A percentile compares a stretch with the other conserved stretches of the same genome.
Conservation (phyloP, 1,284 basidiomycete species). For the Microbotryomycetes sp. region DNA sequence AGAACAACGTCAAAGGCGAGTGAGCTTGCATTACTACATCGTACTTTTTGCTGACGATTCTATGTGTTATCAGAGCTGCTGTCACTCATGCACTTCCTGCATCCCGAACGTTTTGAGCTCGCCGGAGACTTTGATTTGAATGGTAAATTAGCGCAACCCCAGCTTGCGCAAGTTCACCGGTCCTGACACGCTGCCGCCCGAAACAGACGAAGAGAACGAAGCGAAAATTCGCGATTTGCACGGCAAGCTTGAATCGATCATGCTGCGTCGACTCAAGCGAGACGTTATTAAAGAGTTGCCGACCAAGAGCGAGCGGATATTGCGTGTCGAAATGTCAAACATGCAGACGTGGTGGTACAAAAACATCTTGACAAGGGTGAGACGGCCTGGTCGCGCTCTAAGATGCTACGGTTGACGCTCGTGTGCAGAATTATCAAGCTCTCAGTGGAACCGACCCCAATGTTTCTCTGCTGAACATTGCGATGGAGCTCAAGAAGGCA, state of each 20-base stretch:
- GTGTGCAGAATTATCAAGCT: conserved; percentile 74
- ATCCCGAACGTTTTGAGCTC: conserved; percentile 92
- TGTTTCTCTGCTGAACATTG: conserved; percentile 89
- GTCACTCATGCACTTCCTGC: conserved; percentile 96
- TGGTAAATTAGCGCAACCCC: conserved; percentile 19
- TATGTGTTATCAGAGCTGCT: conserved; percentile 62
- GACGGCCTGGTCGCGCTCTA: conserved; percentile 14
- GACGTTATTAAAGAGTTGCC: conserved; percentile 97
- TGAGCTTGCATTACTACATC: conserved; percentile 4
- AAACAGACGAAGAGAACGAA: conserved; percentile 76
- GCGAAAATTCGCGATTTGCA: conserved; percentile 91
- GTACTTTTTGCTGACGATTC: not conserved
- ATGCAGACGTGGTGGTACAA: conserved; percentile 99
- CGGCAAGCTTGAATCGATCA: conserved; percentile 83
- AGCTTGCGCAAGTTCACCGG: no score
- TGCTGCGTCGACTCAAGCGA: conserved; percentile 90
- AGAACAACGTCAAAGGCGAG: conserved; percentile 96
- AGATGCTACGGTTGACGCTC: no score
- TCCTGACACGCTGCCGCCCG: no score
- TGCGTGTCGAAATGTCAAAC: conserved; percentile 95
- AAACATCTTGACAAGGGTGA: conserved; percentile 90
- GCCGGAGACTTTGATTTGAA: conserved; percentile 83
- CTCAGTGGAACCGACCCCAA: conserved; percentile 74
- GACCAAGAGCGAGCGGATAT: conserved; percentile 95
- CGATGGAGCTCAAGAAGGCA: conserved; percentile 95